Percentiles rank a stretch among this genome's conserved stretches.
These are phyloP conservation scores for Ailanthus altissimus DNA, from an alignment of 345 rosid genomes.

Conservation along the genomic window DNA sequence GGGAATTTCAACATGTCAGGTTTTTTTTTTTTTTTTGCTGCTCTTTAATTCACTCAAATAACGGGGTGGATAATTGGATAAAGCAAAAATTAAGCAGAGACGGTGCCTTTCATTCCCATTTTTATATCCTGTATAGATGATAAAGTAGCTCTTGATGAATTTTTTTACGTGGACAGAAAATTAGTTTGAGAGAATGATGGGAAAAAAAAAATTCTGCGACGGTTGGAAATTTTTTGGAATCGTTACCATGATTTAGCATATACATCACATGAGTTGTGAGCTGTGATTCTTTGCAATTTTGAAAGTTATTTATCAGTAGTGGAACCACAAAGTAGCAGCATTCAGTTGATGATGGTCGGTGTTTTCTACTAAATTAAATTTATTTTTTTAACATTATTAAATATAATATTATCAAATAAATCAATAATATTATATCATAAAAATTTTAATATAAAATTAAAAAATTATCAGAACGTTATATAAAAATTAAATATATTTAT, in stretches of 20 bases:
- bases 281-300: too few species aligned
- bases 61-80: conserved; percentile 28
- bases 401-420: too few species aligned
- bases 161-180: background rate
- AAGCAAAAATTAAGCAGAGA: conserved; percentile 23
- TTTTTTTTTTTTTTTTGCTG: conserved; percentile 15
- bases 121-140: conserved; percentile 20
- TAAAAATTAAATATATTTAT: too few species aligned
- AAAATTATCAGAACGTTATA: too few species aligned
- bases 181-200: background rate
- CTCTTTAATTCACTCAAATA: conserved; percentile 24
- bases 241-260: background rate
- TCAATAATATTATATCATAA: too few species aligned
- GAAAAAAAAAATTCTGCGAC: background rate
- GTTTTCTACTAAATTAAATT: too few species aligned
- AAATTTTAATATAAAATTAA: too few species aligned
- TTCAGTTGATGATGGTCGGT: too few species aligned
- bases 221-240: background rate
- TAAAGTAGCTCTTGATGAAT: background rate
- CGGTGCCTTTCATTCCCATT: background rate
- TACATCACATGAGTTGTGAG: background rate
- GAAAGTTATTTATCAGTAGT: too few species aligned
- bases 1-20: too few species aligned
- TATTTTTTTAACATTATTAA: too few species aligned
- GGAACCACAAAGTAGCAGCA: too few species aligned